These are phyloP conservation scores for Rhododendron molle DNA, from an alignment of 148 eudicot genomes.

Conservation along the genomic window DNA sequence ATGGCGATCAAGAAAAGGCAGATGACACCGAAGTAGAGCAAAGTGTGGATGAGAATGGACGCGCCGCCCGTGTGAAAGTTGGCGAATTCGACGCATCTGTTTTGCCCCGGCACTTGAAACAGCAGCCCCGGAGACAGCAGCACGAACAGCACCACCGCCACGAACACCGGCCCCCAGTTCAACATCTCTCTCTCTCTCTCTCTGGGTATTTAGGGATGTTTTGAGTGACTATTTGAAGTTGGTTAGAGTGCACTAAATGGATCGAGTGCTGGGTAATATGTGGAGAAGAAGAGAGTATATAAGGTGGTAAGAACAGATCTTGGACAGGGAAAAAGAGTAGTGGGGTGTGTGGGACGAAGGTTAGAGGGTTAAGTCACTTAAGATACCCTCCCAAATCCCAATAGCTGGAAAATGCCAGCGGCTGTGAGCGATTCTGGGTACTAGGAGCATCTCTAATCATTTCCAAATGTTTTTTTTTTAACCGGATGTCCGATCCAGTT, in stretches of 20 bases:
- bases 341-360: conserved; percentile 12
- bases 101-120: conserved; percentile 47
- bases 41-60: conserved; percentile 40
- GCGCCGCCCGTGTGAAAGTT: conserved; percentile 45
- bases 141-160: conserved; percentile 43
- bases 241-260: no score
- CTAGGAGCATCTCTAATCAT: background rate
- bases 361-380: conserved; percentile 23
- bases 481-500: no score
- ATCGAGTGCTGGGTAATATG: background rate
- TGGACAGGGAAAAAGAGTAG: conserved; percentile 12
- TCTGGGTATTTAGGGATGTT: background rate
- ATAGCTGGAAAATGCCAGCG: background rate
- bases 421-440: background rate
- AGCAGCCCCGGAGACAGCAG: conserved; percentile 51
- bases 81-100: conserved; percentile 46
- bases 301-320: conserved; percentile 26
- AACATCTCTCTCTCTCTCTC: conserved; percentile 10
- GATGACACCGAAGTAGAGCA: conserved; percentile 47
- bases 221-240: background rate
- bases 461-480: background rate
- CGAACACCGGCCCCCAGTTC: conserved; percentile 34
- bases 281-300: conserved; percentile 1
- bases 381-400: background rate
- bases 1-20: conserved; percentile 47